Conservation (phyloP, 2,329 filamentous ascomycete genomes). For the Sporothrix euskadiensis region DNA sequence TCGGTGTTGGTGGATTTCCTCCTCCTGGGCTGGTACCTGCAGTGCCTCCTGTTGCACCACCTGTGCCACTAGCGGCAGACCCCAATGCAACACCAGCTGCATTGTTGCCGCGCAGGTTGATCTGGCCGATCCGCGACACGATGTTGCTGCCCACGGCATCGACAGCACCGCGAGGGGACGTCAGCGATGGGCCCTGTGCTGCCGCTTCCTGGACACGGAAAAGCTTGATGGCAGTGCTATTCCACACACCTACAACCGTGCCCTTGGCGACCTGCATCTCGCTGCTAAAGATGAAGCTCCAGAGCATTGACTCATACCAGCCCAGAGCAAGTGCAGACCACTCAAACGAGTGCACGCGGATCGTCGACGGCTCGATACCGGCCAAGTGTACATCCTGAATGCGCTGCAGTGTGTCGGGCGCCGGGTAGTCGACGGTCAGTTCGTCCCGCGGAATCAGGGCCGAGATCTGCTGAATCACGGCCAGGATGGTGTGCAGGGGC, state of each 20-base stretch:
- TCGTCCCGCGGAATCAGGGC: slow-evolving; percentile 57
- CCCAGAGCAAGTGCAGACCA: slow-evolving; percentile 88
- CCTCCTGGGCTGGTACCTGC: neutral
- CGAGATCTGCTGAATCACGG: slow-evolving; percentile 67
- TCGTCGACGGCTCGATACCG: slow-evolving; percentile 71
- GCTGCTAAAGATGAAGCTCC: slow-evolving; percentile 87
- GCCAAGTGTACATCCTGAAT: slow-evolving; percentile 65
- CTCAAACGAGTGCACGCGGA: slow-evolving; percentile 84
- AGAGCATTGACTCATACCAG: slow-evolving; percentile 94
- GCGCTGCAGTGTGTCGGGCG: slow-evolving; percentile 44
- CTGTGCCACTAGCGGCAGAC: neutral
- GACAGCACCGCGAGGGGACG: slow-evolving; percentile 84
- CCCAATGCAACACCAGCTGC: neutral
- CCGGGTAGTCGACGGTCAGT: slow-evolving; percentile 38
- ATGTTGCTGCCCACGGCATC: slow-evolving; percentile 91
- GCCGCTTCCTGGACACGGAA: slow-evolving; percentile 88
- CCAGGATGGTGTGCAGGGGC: slow-evolving; percentile 82
- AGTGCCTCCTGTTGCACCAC: neutral
- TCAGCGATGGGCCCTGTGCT: slow-evolving; percentile 74
- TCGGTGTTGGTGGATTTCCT: neutral
- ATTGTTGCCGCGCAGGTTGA: slow-evolving; percentile 64
- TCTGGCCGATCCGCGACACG: slow-evolving; percentile 79
- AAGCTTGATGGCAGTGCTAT: slow-evolving; percentile 80
- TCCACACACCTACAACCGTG: slow-evolving; percentile 90
- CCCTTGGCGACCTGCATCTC: slow-evolving; percentile 88